A percentile compares a stretch with the other conserved stretches of the same genome.
Evolutionary conservation across 164 flowering plant species (phyloP).

Genomic region (Sextonia rubra): DNA sequence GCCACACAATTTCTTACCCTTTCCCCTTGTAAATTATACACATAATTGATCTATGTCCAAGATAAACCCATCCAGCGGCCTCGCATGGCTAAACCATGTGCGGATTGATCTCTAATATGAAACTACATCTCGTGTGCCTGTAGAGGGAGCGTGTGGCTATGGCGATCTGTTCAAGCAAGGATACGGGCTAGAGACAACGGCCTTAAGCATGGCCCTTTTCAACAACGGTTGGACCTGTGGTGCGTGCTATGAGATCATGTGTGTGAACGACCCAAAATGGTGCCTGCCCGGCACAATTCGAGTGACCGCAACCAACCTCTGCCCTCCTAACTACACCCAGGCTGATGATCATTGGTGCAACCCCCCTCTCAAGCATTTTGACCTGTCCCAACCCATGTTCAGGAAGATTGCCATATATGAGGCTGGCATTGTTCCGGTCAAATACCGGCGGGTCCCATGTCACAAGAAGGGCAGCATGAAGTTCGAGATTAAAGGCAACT

Average conservation of each 20-base stretch:
- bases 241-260: constrained; percentile 26
- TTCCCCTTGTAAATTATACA: no score
- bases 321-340: constrained; percentile 23
- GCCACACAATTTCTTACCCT: no score
- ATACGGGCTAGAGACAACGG: constrained; percentile 29
- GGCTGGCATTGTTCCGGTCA: constrained; percentile 24
- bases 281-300: constrained; percentile 9
- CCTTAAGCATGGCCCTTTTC: constrained; percentile 33
- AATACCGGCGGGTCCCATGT: constrained; percentile 12
- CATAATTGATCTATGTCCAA: no score
- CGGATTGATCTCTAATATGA: no score
- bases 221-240: constrained; percentile 21
- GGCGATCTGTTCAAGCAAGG: constrained; percentile 21
- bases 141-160: constrained; percentile 36
- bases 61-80: no score
- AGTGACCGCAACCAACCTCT: constrained; percentile 31
- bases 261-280: constrained; percentile 14
- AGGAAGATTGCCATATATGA: constrained; percentile 10
- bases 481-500: constrained; percentile 15
- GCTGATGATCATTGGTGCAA: constrained; percentile 25
- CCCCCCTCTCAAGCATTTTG: constrained; percentile 32
- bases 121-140: neutral
- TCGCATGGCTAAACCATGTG: no score
- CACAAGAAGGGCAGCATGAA: constrained; percentile 11
- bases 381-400: constrained; percentile 22